Conservation (phyloP, 768 basidiomycete genomes). For the Chalciporus sphaerocephalus region DNA sequence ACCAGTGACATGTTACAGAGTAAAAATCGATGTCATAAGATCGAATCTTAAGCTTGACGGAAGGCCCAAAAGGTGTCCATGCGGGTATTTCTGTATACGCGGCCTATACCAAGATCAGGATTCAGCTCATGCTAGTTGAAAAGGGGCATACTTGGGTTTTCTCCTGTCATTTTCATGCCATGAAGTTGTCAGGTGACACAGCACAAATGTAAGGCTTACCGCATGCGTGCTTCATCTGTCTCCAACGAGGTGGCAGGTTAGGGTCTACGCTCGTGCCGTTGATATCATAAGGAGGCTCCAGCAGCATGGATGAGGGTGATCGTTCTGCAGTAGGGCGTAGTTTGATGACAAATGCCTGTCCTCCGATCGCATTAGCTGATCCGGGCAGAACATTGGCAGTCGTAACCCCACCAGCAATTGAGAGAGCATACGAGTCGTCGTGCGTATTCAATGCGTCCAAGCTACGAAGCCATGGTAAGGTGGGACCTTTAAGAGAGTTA, state of each 20-base stretch:
- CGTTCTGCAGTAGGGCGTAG: slow-evolving; percentile 72
- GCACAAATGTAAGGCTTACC: slow-evolving; percentile 30
- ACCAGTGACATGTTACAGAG: slow-evolving; percentile 1
- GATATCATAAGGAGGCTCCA: slow-evolving; percentile 76
- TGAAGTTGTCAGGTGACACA: background rate
- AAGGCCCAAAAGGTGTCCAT: slow-evolving; percentile 52
- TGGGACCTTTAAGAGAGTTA: slow-evolving; percentile 63
- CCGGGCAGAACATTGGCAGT: slow-evolving; percentile 81
- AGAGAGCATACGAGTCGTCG: slow-evolving; percentile 66
- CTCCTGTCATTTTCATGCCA: slow-evolving; percentile 30
- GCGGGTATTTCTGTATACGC: slow-evolving; percentile 34
- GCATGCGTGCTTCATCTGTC: slow-evolving; percentile 81
- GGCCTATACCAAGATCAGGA: slow-evolving; percentile 11
- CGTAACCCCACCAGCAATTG: slow-evolving; percentile 86
- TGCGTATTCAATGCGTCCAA: slow-evolving; percentile 86
- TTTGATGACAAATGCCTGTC: slow-evolving; percentile 86
- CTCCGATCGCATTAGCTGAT: slow-evolving; percentile 71
- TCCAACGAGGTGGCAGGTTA: slow-evolving; percentile 54
- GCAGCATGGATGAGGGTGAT: slow-evolving; percentile 73
- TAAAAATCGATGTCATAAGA: background rate
- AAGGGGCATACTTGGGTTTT: slow-evolving; percentile 41
- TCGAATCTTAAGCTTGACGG: slow-evolving; percentile 41
- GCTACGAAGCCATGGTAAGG: slow-evolving; percentile 74
- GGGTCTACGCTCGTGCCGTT: slow-evolving; percentile 40
- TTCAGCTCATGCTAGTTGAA: background rate